A percentile compares a stretch with the other conserved stretches of the same genome.
These are phyloP conservation scores for Dichotomopilus funicola DNA, from an alignment of 2,329 filamentous ascomycete genomes.

Conservation along the genomic window DNA sequence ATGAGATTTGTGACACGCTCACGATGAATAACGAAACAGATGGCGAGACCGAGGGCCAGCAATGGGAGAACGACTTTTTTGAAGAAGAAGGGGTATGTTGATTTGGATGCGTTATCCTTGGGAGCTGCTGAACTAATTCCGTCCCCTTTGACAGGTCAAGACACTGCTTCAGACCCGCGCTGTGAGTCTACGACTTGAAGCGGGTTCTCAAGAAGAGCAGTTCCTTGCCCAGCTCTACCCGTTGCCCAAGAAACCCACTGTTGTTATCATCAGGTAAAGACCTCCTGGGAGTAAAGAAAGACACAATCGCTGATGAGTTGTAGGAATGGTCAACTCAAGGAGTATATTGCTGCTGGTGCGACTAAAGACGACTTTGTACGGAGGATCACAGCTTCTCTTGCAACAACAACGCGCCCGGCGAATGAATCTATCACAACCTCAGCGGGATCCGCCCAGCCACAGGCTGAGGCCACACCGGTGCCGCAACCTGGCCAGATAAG, in stretches of 20 bases:
- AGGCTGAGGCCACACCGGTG: background rate
- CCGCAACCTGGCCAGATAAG: background rate
- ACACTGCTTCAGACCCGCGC: slow-evolving; percentile 54
- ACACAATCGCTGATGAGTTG: slow-evolving; percentile 10
- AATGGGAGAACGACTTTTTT: slow-evolving; percentile 68
- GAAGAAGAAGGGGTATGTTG: slow-evolving; percentile 47
- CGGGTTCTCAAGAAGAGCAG: slow-evolving; percentile 71
- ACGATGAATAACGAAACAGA: slow-evolving; percentile 43
- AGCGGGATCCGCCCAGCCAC: background rate
- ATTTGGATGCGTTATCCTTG: background rate
- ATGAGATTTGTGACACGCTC: slow-evolving; percentile 6
- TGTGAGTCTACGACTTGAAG: slow-evolving; percentile 62
- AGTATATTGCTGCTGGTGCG: slow-evolving; percentile 64
- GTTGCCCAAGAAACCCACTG: slow-evolving; percentile 66
- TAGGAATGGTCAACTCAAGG: slow-evolving; percentile 67
- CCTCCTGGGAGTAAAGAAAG: background rate
- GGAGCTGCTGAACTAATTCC: slow-evolving; percentile 6
- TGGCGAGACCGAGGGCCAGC: slow-evolving; percentile 58
- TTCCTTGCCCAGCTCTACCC: slow-evolving; percentile 80
- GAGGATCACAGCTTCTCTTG: slow-evolving; percentile 42
- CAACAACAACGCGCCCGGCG: slow-evolving; percentile 2
- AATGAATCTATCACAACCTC: background rate
- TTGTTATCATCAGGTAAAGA: slow-evolving; percentile 68
- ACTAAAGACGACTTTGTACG: slow-evolving; percentile 60
- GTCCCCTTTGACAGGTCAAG: slow-evolving; percentile 39